A percentile compares a stretch with the other conserved stretches of the same genome.
Conservation (phyloP, 1,284 basidiomycete species). For the Earliella scabrosa region DNA sequence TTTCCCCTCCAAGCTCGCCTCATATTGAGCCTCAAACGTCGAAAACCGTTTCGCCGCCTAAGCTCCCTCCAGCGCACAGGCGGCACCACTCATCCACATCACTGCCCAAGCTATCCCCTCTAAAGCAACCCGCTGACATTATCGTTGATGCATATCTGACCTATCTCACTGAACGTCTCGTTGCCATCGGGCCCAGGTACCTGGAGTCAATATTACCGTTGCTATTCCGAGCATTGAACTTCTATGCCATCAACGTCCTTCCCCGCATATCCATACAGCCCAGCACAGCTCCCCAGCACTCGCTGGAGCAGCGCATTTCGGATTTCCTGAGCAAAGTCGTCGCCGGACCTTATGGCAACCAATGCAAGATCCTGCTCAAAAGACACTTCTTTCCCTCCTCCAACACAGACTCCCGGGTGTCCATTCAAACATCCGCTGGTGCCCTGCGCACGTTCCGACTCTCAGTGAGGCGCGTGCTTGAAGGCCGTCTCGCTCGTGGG, state of each 20-base stretch:
- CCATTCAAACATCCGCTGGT: slow-evolving; percentile 58
- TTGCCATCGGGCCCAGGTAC: slow-evolving; percentile 55
- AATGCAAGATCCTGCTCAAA: slow-evolving; percentile 65
- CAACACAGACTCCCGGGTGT: slow-evolving; percentile 21
- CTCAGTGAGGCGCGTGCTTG: slow-evolving; percentile 63
- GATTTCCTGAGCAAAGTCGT: slow-evolving; percentile 60
- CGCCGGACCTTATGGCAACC: slow-evolving; percentile 64
- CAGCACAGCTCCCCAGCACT: slow-evolving; percentile 39
- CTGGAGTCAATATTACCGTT: slow-evolving; percentile 64
- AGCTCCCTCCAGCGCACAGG: slow-evolving; percentile 47
- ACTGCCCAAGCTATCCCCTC: slow-evolving; percentile 35
- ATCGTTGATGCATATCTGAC: slow-evolving; percentile 65
- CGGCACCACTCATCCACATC: slow-evolving; percentile 61
- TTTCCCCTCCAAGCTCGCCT: slow-evolving; percentile 33
- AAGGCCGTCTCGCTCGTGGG: slow-evolving; percentile 63
- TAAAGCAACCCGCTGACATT: slow-evolving; percentile 54
- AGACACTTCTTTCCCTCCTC: slow-evolving; percentile 45
- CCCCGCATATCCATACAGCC: slow-evolving; percentile 61
- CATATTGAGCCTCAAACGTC: slow-evolving; percentile 32
- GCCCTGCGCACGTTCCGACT: slow-evolving; percentile 70
- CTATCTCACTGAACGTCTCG: slow-evolving; percentile 62
- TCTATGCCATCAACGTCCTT: slow-evolving; percentile 58
- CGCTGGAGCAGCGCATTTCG: slow-evolving; percentile 58
- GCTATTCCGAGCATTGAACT: slow-evolving; percentile 70
- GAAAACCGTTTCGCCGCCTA: slow-evolving; percentile 32